Evolutionary conservation across 441 rosid genomes (phyloP).

Genomic region (Capsella rubella): DNA sequence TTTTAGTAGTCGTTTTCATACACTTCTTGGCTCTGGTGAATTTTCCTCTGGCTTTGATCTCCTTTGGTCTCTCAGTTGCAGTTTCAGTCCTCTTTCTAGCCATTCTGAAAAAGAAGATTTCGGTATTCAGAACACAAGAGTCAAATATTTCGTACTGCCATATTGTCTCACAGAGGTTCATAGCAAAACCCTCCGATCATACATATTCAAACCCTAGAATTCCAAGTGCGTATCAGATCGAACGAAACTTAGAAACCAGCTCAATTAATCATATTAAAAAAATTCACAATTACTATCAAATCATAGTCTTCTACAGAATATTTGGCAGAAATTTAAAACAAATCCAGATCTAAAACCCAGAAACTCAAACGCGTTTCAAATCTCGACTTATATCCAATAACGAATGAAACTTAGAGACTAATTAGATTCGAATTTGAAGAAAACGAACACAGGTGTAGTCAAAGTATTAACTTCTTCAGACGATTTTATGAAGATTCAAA

Average conservation of each 20-base stretch:
- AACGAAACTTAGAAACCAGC: slow-evolving; percentile 2
- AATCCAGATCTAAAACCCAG: slow-evolving; percentile 9
- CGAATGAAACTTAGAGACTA: neutral
- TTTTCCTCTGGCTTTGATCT: slow-evolving; percentile 34
- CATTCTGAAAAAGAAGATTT: slow-evolving; percentile 29
- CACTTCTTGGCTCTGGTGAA: slow-evolving; percentile 32
- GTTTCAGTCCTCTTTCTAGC: slow-evolving; percentile 38
- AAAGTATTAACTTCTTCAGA: neutral
- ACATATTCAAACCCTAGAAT: slow-evolving; percentile 8
- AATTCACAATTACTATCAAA: neutral
- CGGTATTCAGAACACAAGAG: slow-evolving; percentile 10
- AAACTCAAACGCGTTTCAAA: slow-evolving; percentile 8
- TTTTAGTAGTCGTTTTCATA: slow-evolving; percentile 34
- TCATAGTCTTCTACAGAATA: neutral
- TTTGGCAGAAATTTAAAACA: neutral
- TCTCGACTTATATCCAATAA: slow-evolving; percentile 2
- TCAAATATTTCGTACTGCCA: neutral
- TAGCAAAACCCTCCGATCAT: neutral
- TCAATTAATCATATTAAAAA: neutral
- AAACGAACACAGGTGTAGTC: neutral
- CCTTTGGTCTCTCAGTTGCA: slow-evolving; percentile 34
- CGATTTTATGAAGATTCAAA: neutral
- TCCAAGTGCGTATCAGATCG: slow-evolving; percentile 8
- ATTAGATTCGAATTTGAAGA: neutral
- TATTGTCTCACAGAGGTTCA: neutral